Conservation (phyloP, 441 rosid species). For the Populus hybrid region DNA sequence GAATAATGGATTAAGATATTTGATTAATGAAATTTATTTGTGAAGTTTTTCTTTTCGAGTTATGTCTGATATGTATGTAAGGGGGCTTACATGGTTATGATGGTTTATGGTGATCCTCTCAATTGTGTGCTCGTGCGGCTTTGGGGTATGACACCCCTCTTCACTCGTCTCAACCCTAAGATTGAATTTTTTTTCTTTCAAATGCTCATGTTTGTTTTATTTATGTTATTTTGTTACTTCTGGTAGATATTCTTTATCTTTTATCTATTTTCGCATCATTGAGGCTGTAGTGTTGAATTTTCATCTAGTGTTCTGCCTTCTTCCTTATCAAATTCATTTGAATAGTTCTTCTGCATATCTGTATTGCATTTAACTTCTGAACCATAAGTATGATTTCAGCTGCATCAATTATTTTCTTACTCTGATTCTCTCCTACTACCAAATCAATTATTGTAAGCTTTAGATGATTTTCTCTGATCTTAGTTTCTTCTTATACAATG, state of each 20-base stretch:
- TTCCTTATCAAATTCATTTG: background rate
- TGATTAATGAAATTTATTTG: too few relatives aligned
- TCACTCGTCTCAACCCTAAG: conserved; percentile 18
- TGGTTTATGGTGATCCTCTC: too few relatives aligned
- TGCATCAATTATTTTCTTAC: conserved; percentile 20
- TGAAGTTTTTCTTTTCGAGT: too few relatives aligned
- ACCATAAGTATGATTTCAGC: conserved; percentile 22
- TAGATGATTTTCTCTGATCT: conserved; percentile 8
- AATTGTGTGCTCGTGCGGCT: accelerated
- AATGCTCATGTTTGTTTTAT: background rate
- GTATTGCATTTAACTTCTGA: conserved; percentile 8
- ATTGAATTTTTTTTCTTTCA: background rate
- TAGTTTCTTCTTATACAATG: conserved; percentile 16
- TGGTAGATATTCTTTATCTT: conserved; percentile 17
- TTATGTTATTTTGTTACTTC: conserved; percentile 8
- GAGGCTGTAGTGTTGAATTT: conserved; percentile 9
- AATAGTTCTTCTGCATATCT: background rate
- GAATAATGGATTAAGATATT: too few relatives aligned
- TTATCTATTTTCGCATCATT: conserved; percentile 3
- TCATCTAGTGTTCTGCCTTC: conserved; percentile 3
- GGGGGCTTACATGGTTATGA: too few relatives aligned
- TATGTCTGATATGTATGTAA: too few relatives aligned
- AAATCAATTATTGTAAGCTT: conserved; percentile 8
- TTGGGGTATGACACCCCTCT: background rate
- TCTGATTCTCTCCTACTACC: conserved; percentile 20